Base-by-base conservation (phyloP, 2,329 filamentous ascomycete species). In the Ophiostoma sp. region DNA sequence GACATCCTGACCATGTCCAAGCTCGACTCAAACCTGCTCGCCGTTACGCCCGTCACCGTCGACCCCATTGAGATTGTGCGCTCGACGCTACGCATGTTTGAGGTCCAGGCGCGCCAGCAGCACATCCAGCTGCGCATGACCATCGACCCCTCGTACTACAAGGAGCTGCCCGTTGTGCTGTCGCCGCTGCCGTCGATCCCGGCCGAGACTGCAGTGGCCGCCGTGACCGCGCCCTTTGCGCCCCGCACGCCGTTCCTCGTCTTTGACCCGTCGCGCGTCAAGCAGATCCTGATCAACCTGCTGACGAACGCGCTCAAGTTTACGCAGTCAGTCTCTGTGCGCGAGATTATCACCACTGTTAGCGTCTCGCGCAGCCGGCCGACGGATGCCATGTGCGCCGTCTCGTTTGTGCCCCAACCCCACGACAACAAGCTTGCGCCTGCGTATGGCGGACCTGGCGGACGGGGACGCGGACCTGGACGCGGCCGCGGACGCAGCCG, bases 231-330 rank as follows among this genome's bases (percentile, higher is more conserved):
- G 0, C 5, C 16, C 2, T 42, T 65, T 27, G 79, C 88, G 1
- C 38, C 67, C 5, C 78, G 78, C 0, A 79, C 90, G 45, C 85
- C 89, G 47, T 92, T 87, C 81, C 85, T 93, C 3, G 78, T 82
- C 45, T 77, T 92, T 41, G 91, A 94, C 75, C 88, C 91, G 0
- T 89, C 88, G 16, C 84, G 91, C 38, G 86, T 94, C 65, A 84
- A 90, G 66, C 91, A 94, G 76, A 89, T 93, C 0, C 80, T 93
- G 3, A 92, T 94, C 75, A 94, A 94, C 73, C 82, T 94, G 1
- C 84, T 91, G 8, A 91, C 90, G 7, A 94, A 94, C 73, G 89
- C 90, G 0, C 88, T 94, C 76, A 94, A 94, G 74, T 94, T 93
- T 74, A 94, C 91, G 0, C 87, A 87, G 47, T 82, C 82, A 0